Conservation (phyloP, 257 asterid genomes). For the Solanum pimpinellifolium region DNA sequence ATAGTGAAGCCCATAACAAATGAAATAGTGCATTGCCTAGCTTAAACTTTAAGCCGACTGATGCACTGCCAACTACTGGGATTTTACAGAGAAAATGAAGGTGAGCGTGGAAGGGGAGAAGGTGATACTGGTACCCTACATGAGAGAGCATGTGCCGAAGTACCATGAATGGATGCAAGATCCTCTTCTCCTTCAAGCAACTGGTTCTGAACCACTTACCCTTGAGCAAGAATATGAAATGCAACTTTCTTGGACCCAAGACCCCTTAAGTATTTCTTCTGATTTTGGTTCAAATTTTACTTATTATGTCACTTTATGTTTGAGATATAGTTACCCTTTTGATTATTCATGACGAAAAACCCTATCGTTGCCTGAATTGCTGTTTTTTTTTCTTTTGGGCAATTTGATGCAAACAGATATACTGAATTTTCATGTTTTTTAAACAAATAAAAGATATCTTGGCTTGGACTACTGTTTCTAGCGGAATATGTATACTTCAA, state of each 20-base stretch:
- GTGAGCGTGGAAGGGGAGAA: constrained; percentile 66
- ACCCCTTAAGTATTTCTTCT: constrained; percentile 44
- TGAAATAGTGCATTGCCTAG: background rate
- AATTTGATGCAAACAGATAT: background rate
- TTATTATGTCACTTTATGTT: background rate
- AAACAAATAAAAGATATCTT: background rate
- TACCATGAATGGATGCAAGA: constrained; percentile 97
- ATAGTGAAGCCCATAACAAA: background rate
- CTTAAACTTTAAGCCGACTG: background rate
- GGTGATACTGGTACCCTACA: constrained; percentile 75
- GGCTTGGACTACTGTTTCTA: background rate
- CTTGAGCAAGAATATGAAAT: constrained; percentile 69
- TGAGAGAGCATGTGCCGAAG: constrained; percentile 77
- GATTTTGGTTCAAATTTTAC: background rate
- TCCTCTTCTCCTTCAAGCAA: constrained; percentile 72
- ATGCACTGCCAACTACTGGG: background rate
- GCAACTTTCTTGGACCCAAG: constrained; percentile 86
- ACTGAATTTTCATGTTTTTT: background rate
- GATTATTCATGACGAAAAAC: background rate
- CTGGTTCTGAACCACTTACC: constrained; percentile 86
- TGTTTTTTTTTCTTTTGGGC: background rate
- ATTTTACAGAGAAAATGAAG: constrained; percentile 19
- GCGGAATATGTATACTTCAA: background rate
- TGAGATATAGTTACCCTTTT: background rate
- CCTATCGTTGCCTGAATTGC: background rate